Evolutionary conservation across 208 protist genomes (phyloP).

Genomic region (Blechomonas ayalai): DNA sequence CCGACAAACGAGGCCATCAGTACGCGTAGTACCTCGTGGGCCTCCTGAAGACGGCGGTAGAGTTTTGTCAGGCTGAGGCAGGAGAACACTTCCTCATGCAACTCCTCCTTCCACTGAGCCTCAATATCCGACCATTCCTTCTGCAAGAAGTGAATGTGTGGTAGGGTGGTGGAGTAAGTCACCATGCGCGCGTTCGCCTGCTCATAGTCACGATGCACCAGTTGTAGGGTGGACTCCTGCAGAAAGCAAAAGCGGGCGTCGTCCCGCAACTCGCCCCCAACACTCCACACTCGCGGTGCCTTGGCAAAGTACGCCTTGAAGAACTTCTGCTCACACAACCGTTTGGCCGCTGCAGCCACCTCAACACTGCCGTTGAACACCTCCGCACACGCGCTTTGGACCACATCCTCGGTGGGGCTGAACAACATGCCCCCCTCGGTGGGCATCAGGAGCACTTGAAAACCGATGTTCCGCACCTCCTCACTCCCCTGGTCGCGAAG

Average conservation of each 20-base stretch:
- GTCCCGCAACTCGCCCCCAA: slow-evolving; percentile 45
- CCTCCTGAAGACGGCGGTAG: slow-evolving; percentile 74
- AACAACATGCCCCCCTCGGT: slow-evolving; percentile 59
- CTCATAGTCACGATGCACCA: slow-evolving; percentile 77
- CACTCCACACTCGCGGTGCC: slow-evolving; percentile 71
- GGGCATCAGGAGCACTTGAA: slow-evolving; percentile 82
- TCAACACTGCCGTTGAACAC: slow-evolving; percentile 65
- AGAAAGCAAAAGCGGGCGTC: slow-evolving; percentile 67
- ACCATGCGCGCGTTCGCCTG: slow-evolving; percentile 68
- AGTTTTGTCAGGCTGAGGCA: slow-evolving; percentile 55
- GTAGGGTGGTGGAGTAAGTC: slow-evolving; percentile 68
- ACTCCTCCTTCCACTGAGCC: slow-evolving; percentile 64
- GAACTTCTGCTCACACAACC: slow-evolving; percentile 74
- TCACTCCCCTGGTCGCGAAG: slow-evolving; percentile 50
- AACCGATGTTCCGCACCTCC: slow-evolving; percentile 72
- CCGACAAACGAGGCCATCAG: slow-evolving; percentile 86
- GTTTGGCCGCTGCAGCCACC: slow-evolving; percentile 30
- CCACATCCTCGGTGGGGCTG: slow-evolving; percentile 54
- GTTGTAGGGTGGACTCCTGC: slow-evolving; percentile 36
- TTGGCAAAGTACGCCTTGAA: slow-evolving; percentile 75
- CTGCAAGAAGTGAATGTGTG: slow-evolving; percentile 84
- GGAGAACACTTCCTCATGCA: slow-evolving; percentile 36
- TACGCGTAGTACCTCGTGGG: slow-evolving; percentile 73
- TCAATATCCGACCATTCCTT: slow-evolving; percentile 76
- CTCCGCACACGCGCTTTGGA: slow-evolving; percentile 51